A percentile compares a stretch with the other conserved stretches of the same genome.
These are phyloP conservation scores for Mrakia frigida DNA, from an alignment of 768 basidiomycete species.

Conservation along the genomic window DNA sequence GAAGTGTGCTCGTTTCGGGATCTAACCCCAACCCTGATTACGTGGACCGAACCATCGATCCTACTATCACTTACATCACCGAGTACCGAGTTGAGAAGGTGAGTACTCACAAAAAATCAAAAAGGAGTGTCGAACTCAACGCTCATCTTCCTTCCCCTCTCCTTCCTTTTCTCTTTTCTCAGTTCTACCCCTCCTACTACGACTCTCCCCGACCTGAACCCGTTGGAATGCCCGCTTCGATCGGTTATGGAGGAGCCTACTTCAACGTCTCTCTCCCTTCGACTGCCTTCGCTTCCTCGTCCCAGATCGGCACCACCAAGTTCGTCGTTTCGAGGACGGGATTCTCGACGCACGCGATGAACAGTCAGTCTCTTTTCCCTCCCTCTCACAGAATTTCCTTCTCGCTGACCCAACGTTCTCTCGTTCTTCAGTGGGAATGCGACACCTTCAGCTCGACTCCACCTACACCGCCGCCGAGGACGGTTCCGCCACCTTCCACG, in stretches of 20 bases:
- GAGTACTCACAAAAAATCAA: too few species aligned
- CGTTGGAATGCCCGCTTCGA: conserved; percentile 59
- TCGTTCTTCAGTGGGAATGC: conserved; percentile 48
- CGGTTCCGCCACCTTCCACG: conserved; percentile 72
- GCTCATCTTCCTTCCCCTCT: not conserved
- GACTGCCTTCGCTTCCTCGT: conserved; percentile 58
- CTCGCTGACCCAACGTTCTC: too few species aligned
- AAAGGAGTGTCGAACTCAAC: not conserved
- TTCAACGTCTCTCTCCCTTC: conserved; percentile 74
- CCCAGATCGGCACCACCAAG: conserved; percentile 62
- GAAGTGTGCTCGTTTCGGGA: conserved; percentile 79
- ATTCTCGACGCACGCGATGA: conserved; percentile 52
- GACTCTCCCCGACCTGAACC: conserved; percentile 66
- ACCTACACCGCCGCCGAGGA: conserved; percentile 74
- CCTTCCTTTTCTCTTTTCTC: not conserved
- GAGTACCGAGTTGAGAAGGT: conserved; percentile 69
- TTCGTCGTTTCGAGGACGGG: conserved; percentile 76
- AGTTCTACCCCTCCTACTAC: conserved; percentile 88
- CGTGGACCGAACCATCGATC: conserved; percentile 32
- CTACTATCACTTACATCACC: conserved; percentile 50
- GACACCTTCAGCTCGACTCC: conserved; percentile 72
- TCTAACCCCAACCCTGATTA: conserved; percentile 54
- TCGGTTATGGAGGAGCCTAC: conserved; percentile 74
- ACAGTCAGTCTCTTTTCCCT: conserved; percentile 19
- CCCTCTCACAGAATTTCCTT: too few species aligned